phyloP scores from a whole-genome alignment of 2,329 filamentous ascomycete species.

The Macrophomina pseudophaseolina region DNA sequence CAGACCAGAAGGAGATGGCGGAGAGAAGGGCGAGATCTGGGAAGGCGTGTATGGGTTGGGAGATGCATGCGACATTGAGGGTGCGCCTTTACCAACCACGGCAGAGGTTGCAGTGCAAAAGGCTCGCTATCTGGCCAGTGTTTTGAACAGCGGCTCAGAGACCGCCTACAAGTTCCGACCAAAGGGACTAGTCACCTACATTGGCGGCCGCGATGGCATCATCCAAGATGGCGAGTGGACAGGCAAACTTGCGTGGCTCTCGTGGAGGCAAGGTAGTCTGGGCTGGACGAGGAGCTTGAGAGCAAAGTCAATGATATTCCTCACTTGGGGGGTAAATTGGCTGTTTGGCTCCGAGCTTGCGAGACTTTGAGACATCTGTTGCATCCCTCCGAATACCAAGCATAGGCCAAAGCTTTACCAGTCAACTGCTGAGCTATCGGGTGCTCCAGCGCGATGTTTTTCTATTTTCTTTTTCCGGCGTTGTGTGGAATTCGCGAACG shows the following conservation, averaged over 20 bases:
- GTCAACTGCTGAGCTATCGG: too few species aligned
- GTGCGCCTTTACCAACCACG: conserved; percentile 40
- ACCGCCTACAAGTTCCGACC: conserved; percentile 48
- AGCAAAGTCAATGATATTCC: conserved; percentile 38
- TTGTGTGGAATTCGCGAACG: too few species aligned
- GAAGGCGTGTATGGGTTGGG: conserved; percentile 39
- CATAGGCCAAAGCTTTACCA: too few species aligned
- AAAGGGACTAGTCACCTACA: conserved; percentile 46
- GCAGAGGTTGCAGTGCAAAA: conserved; percentile 49
- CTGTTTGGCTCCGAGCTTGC: conserved; percentile 43
- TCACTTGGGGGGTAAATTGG: conserved; percentile 42
- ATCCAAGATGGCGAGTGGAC: conserved; percentile 50
- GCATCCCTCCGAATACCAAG: too few species aligned
- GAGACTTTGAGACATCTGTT: conserved; percentile 34
- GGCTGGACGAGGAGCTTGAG: conserved; percentile 45
- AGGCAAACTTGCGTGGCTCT: conserved; percentile 49
- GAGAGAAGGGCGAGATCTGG: conserved; percentile 32
- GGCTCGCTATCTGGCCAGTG: conserved; percentile 41
- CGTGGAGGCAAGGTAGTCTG: conserved; percentile 48
- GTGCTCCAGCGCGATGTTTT: too few species aligned
- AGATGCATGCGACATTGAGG: conserved; percentile 48
- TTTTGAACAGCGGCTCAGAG: conserved; percentile 55
- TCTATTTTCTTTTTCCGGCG: too few species aligned
- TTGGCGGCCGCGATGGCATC: conserved; percentile 50
- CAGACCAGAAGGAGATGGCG: conserved; percentile 33